Conservation (phyloP, 2,329 filamentous ascomycete species). For the Aspergillus piperis region DNA sequence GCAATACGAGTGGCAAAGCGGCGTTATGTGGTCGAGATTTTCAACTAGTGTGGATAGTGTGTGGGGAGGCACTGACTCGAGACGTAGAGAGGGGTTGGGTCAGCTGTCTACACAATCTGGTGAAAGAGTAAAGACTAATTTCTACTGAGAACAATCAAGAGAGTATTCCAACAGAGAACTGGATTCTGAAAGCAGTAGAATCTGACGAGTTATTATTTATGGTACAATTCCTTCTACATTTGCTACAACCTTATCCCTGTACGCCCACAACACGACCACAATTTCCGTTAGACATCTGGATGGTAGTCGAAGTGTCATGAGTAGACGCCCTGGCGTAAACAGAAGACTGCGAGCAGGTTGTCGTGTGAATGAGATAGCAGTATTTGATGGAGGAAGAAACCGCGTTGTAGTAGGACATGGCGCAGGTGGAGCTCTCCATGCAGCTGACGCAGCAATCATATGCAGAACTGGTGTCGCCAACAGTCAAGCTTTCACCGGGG, state of each 20-base stretch:
- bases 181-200: not conserved
- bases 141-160: not conserved
- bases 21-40: not conserved
- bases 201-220: no score
- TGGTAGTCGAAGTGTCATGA: not conserved
- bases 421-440: not conserved
- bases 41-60: not conserved
- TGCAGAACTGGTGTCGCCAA: not conserved
- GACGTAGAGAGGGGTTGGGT: no score
- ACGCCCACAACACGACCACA: not conserved
- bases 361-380: not conserved
- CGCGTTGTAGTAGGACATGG: constrained; percentile 4
- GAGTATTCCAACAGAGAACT: not conserved
- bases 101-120: not conserved
- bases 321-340: not conserved
- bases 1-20: not conserved
- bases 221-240: no score
- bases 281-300: constrained; percentile 2
- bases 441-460: constrained; percentile 8
- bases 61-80: not conserved
- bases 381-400: not conserved
- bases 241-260: not conserved
- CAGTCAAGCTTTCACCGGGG: not conserved
- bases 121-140: not conserved
- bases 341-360: not conserved